Percentiles rank a stretch among this genome's conserved stretches.
Evolutionary conservation across 805 yeast genomes (phyloP).

Genomic region (Candida boidinii): DNA sequence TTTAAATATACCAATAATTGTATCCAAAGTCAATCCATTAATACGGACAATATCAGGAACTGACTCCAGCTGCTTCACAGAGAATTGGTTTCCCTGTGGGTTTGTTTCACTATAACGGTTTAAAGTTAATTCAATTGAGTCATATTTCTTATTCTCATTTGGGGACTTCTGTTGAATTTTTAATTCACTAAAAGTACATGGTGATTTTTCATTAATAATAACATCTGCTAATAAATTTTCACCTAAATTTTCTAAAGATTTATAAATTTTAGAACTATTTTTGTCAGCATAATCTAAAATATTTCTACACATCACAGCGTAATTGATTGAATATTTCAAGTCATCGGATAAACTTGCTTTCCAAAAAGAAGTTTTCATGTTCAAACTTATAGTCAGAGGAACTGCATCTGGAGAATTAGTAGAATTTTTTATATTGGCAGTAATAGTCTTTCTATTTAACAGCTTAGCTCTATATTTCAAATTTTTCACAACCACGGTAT

Average conservation of each 20-base stretch:
- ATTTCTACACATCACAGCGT: slow-evolving; percentile 72
- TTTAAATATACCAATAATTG: slow-evolving; percentile 89
- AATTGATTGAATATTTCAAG: slow-evolving; percentile 73
- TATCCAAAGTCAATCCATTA: slow-evolving; percentile 46
- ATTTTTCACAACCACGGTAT: slow-evolving; percentile 42
- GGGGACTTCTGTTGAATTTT: not conserved
- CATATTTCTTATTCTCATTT: slow-evolving; percentile 19
- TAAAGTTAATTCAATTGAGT: slow-evolving; percentile 23
- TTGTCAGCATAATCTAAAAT: slow-evolving; percentile 43
- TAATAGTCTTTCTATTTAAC: no score
- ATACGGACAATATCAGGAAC: slow-evolving; percentile 33
- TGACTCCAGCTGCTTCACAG: slow-evolving; percentile 1
- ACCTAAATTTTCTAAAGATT: slow-evolving; percentile 31
- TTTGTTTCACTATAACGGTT: no score
- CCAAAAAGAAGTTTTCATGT: slow-evolving; percentile 57
- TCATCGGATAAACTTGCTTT: slow-evolving; percentile 79
- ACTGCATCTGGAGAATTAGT: no score
- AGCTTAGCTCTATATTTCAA: slow-evolving; percentile 26
- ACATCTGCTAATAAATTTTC: slow-evolving; percentile 11
- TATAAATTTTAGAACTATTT: slow-evolving; percentile 30
- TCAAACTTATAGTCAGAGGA: no score
- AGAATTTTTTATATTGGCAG: no score
- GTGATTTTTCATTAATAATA: slow-evolving; percentile 6
- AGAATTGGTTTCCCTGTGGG: slow-evolving; percentile 2
- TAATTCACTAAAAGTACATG: not conserved